Evolutionary conservation across 805 yeast species (phyloP), one percentile per base, ranked within the genome.

Genomic region (Suhomyces sp.): DNA sequence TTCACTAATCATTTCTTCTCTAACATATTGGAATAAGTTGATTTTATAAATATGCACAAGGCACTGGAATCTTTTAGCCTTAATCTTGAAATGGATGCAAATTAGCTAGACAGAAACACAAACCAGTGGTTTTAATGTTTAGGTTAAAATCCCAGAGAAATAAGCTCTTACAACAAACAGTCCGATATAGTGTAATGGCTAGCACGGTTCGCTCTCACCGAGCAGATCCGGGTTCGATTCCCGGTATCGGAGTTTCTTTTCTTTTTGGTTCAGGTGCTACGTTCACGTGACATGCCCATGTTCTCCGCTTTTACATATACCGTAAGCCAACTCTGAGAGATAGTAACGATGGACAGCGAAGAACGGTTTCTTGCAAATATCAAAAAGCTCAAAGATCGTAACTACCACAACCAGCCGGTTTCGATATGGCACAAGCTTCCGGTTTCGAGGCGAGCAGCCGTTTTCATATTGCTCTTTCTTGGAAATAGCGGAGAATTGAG

Each of bases 401-500:
- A 66, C 59, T 77, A 72, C 61, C 67, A 67, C 36, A 61, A 62
- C 47, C 63, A 53, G 35, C 5, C 57, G 4, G 56, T 49, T 44
- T 53, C 86, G 6, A 70, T 85, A 2, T 88, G 92, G 97, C 79
- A 81, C 63, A 67, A 66, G 31, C 62, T 87, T 8, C 97, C 97
- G 0, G 66, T 79, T 0, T 60, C 76, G 6, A 74, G 97, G 52
- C 76, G 97, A 46, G 86, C 97, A 0, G 84, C 93, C 0, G 97
- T 92, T 17, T 76, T 91, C 61, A 77, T 90, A 0, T 73, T 91
- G 15, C 77, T 92, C 23, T 91, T 88, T 59, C 64, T 84, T 7
- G 96, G 96, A 5, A 72, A 72, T n/a, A 68, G 74, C 44, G 93
- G 93, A 2, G 96, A 90, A 58, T 69, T 91, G 17, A 70, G 93